phyloP scores from a whole-genome alignment of 768 basidiomycete species.

The Boletus edulis region DNA sequence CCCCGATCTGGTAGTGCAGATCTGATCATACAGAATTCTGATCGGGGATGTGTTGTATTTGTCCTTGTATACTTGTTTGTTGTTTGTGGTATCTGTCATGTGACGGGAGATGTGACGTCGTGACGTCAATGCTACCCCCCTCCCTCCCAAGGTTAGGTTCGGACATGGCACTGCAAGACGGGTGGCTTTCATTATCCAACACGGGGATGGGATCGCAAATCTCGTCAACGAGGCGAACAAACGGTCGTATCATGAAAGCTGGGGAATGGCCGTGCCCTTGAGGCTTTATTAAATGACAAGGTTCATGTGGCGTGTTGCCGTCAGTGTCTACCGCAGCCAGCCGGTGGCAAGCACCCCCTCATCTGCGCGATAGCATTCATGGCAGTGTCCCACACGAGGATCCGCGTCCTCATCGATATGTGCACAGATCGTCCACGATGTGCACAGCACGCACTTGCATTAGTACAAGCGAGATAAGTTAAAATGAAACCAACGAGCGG shows the following conservation, averaged over 20 bases:
- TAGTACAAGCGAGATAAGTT: slow-evolving; percentile 9
- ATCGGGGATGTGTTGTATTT: slow-evolving; percentile 29
- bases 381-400: slow-evolving; percentile 15
- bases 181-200: slow-evolving; percentile 16
- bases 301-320: slow-evolving; percentile 28
- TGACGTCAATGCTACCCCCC: slow-evolving; percentile 20
- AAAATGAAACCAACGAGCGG: slow-evolving; percentile 4
- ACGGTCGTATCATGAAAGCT: slow-evolving; percentile 4
- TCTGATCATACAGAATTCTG: slow-evolving; percentile 35
- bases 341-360: too few relatives aligned
- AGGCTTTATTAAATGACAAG: slow-evolving; percentile 22
- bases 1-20: slow-evolving; percentile 24
- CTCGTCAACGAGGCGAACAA: background rate
- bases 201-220: background rate
- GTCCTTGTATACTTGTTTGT: slow-evolving; percentile 16
- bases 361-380: background rate
- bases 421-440: slow-evolving; percentile 2
- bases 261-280: slow-evolving; percentile 13
- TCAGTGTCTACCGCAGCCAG: slow-evolving; percentile 15
- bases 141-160: slow-evolving; percentile 24
- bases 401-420: slow-evolving; percentile 7
- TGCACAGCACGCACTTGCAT: slow-evolving; percentile 11
- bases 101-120: slow-evolving; percentile 24
- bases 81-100: slow-evolving; percentile 21
- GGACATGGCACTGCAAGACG: slow-evolving; percentile 6